Evolutionary conservation across 1,284 basidiomycete genomes (phyloP), one percentile per base, ranked within the genome.

Genomic region (Cutaneotrichosporon arboriforme): DNA sequence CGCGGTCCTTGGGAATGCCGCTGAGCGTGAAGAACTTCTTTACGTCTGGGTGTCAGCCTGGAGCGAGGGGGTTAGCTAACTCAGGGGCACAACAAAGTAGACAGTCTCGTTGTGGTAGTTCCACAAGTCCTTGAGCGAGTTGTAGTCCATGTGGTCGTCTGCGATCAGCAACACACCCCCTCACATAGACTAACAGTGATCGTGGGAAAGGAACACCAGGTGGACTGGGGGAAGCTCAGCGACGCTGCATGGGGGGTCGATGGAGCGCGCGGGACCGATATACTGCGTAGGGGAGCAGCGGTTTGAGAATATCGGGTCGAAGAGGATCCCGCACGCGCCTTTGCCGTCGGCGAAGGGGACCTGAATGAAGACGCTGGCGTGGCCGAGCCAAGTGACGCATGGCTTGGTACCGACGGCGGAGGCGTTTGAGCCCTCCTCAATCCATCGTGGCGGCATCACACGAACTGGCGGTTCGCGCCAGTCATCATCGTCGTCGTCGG

Each of bases 71-170:
- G n/a, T 20, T 17, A 21, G 20, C 38, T 12, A 7, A 40, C 43
- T 18, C 33, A 74, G 60, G 0, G 72, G 70, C 2, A 75, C 73
- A 48, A 76, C 64, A 52, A 75, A 76, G 46, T 75, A 72, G 17
- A 76, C 66, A 3, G 69, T 71, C 15, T 61, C 38, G 22, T 58
- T 50, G 46, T 69, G 67, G 43, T 61, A 67, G 49, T 67, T 65
- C 72, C 72, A 74, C 13, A 76, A 51, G 37, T 73, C 68, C 45
- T 70, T 63, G 35, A 76, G 71, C 8, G 70, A 70, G 52, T 71
- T 64, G 56, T 74, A 73, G 53, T 76, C 74, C 13, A 76, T 61
- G 55, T 76, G 74, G 57, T 76, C 74, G 48, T 76, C 72, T 74
- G 48, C 13, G 17, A 12, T 40, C 4, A 22, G 13, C 22, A n/a